Base-by-base conservation (phyloP, 2,329 filamentous ascomycete genomes). In the Beauveria caledonica region DNA sequence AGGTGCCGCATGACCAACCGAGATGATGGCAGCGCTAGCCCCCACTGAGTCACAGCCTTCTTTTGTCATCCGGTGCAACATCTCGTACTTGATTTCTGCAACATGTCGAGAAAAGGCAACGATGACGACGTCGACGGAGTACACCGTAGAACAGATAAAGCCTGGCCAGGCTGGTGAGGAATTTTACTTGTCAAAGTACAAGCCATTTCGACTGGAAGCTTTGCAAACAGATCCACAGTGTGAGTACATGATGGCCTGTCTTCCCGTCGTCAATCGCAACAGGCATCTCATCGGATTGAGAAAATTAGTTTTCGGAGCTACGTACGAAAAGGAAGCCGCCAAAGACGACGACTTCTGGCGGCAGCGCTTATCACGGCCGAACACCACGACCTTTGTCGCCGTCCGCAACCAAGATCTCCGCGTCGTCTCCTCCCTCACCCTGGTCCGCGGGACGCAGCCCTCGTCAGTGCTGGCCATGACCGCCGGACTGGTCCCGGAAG, bases 281-380 rank as follows among this genome's bases (percentile, higher is more conserved):
- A 36, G 11, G 5, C 11, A 36, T 15, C 33, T 36, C 33, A 36
- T 36, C 6, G 33, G 11, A 36, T 36, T 13, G 33, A 11, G 5
- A 19, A n/a, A n/a, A 15, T 8, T 17, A 60, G 58, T 33, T 33
- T 60, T 60, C 49, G 58, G 58, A 9, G 54, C 58, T 9, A 60
- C 29, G 10, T 60, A 60, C 44, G 51, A 39, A 10, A 45, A 15
- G 4, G 58, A 60, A 27, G 58, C 15, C 5, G 25, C 58, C 25
- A 40, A 42, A 19, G 58, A 55, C n/a, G 58, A 60, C 42, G 58
- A 49, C 11, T 60, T 60, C 25, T 60, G 58, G 58, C 33, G 23
- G 7, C 45, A 36, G 42, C 58, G 58, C 44, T 21, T 55, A 17
- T 33, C 33, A 5, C 42, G 44, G 4, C 51, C 58, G 19, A n/a